A percentile compares a stretch with the other conserved stretches of the same genome.
Evolutionary conservation across 805 yeast genomes (phyloP).

Genomic region (Kurtzmaniella fragi): DNA sequence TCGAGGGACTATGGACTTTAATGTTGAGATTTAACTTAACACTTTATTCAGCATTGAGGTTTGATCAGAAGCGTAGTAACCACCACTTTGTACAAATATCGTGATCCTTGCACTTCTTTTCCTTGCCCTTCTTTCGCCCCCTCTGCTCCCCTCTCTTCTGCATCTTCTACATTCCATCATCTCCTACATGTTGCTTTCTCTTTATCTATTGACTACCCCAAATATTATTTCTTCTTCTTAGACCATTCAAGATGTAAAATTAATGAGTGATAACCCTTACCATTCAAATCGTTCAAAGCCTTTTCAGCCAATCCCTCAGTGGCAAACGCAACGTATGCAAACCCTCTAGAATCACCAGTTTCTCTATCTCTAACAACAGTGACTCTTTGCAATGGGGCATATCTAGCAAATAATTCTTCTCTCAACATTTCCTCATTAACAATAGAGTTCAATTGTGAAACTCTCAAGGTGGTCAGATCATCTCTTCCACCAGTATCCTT

Average conservation of each 20-base stretch:
- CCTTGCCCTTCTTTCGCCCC: too few relatives aligned
- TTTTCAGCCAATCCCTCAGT: constrained; percentile 64
- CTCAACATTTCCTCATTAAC: constrained; percentile 81
- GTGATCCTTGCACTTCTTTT: too few relatives aligned
- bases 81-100: too few relatives aligned
- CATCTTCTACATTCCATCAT: too few relatives aligned
- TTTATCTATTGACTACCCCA: too few relatives aligned
- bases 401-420: constrained; percentile 60
- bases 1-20: too few relatives aligned
- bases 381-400: constrained; percentile 68
- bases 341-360: constrained; percentile 91
- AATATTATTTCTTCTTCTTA: constrained; percentile 34
- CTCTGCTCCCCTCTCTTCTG: too few relatives aligned
- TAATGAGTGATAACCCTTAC: constrained; percentile 89
- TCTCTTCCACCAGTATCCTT: constrained; percentile 51
- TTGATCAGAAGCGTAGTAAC: too few relatives aligned
- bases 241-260: constrained; percentile 53
- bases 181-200: too few relatives aligned
- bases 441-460: constrained; percentile 82
- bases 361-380: constrained; percentile 85
- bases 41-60: too few relatives aligned
- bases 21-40: too few relatives aligned
- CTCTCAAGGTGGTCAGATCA: constrained; percentile 82
- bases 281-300: constrained; percentile 74
- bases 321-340: constrained; percentile 85